These are phyloP conservation scores for Plasmodium reichenowi DNA, from an alignment of 169 alveolate genomes.

Conservation along the genomic window DNA sequence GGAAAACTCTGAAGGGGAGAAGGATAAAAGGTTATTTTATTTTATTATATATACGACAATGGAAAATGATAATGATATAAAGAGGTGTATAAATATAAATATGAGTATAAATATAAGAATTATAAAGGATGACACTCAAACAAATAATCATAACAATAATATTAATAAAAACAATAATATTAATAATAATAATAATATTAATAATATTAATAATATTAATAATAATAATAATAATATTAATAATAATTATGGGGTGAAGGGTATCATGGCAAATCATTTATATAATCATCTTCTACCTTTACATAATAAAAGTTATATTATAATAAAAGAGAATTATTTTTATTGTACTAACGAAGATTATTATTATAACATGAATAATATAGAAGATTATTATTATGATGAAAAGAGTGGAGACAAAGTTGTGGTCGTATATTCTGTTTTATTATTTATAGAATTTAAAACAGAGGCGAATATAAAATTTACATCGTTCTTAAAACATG, in stretches of 20 bases:
- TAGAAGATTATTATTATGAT: conserved; percentile 9
- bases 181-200: no score
- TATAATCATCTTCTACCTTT: not conserved
- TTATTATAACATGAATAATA: not conserved
- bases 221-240: no score
- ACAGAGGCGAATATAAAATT: conserved; percentile 37
- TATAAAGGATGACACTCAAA: not conserved
- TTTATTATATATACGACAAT: conserved; percentile 6
- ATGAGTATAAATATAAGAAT: conserved; percentile 23
- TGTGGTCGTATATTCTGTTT: conserved; percentile 13
- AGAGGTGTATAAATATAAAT: conserved; percentile 12
- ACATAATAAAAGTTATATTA: conserved; percentile 37
- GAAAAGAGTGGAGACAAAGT: not conserved
- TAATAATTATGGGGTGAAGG: no score
- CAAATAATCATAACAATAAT: not conserved
- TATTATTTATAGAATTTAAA: conserved; percentile 33
- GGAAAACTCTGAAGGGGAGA: not conserved
- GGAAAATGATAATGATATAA: not conserved
- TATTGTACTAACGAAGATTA: conserved; percentile 40
- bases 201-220: no score
- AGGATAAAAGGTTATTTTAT: conserved; percentile 18
- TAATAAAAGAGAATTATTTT: conserved; percentile 39
- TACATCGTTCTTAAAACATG: conserved; percentile 31
- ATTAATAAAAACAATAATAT: no score
- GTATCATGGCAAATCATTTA: no score